A percentile compares a stretch with the other conserved stretches of the same genome.
phyloP scores from a whole-genome alignment of 2,329 filamentous ascomycete species.

The Simplicillium sp. region DNA sequence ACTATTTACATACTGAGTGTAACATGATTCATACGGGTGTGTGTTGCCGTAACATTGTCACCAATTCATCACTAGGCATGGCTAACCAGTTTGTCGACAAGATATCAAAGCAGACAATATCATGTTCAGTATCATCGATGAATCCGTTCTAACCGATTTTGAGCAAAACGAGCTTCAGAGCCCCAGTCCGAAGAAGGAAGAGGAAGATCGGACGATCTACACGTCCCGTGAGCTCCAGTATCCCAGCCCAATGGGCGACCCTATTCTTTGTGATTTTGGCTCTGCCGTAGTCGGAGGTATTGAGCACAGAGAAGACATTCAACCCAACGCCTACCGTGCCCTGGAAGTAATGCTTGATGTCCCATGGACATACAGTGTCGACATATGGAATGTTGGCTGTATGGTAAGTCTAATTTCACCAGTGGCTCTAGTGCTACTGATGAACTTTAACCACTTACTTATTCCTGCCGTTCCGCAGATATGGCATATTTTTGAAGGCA shows the following conservation, averaged over 20 bases:
- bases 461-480: too few relatives aligned
- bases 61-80: too few relatives aligned
- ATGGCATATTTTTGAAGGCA: too few relatives aligned
- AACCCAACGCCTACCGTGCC: conserved; percentile 29
- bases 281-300: conserved; percentile 27
- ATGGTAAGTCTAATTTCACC: conserved; percentile 30
- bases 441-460: too few relatives aligned
- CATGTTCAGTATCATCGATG: too few relatives aligned
- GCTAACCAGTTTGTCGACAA: too few relatives aligned
- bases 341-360: conserved; percentile 36
- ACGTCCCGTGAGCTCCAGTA: conserved; percentile 26
- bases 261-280: conserved; percentile 40
- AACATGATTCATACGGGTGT: too few relatives aligned
- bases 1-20: too few relatives aligned
- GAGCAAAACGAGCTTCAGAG: conserved; percentile 23
- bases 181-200: conserved; percentile 27
- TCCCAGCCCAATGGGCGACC: conserved; percentile 19
- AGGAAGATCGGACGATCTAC: conserved; percentile 28
- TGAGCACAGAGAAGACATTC: conserved; percentile 24
- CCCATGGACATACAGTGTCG: conserved; percentile 28
- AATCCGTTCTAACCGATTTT: too few relatives aligned
- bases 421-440: too few relatives aligned
- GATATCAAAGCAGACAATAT: too few relatives aligned
- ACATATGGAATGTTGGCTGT: conserved; percentile 43
- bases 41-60: too few relatives aligned